These are phyloP conservation scores for Forsythia suspensa DNA, from an alignment of 257 asterid species.

Conservation along the genomic window DNA sequence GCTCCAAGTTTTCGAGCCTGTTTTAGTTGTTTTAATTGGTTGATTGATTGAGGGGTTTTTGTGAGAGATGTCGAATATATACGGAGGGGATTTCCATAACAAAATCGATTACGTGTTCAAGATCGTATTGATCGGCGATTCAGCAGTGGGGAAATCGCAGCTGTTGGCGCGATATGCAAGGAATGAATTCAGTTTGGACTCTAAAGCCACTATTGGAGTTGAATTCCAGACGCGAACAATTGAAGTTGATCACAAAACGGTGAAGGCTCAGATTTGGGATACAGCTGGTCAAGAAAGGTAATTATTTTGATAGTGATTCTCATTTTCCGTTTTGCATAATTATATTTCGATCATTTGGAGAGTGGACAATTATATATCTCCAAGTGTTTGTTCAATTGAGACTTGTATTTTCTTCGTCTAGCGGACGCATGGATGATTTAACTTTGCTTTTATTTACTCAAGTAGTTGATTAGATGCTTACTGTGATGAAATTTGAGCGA, in stretches of 20 bases:
- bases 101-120: slow-evolving; percentile 76
- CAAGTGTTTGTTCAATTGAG: background rate
- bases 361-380: background rate
- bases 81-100: slow-evolving; percentile 59
- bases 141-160: slow-evolving; percentile 90
- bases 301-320: background rate
- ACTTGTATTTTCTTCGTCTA: background rate
- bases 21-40: background rate
- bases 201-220: slow-evolving; percentile 79
- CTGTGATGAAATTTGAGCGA: background rate
- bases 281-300: slow-evolving; percentile 92
- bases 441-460: no score
- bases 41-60: background rate
- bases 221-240: slow-evolving; percentile 80
- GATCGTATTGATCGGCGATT: slow-evolving; percentile 75
- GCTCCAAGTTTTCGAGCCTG: no score
- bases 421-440: no score
- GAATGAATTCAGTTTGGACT: slow-evolving; percentile 74
- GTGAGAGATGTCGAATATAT: slow-evolving; percentile 46
- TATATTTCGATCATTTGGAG: background rate
- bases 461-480: background rate
- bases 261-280: slow-evolving; percentile 95
- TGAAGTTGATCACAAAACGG: slow-evolving; percentile 54
- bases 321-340: background rate
- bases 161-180: slow-evolving; percentile 67